Conservation (phyloP, 1,284 basidiomycete genomes). For the Apiotrichum laibachii region DNA sequence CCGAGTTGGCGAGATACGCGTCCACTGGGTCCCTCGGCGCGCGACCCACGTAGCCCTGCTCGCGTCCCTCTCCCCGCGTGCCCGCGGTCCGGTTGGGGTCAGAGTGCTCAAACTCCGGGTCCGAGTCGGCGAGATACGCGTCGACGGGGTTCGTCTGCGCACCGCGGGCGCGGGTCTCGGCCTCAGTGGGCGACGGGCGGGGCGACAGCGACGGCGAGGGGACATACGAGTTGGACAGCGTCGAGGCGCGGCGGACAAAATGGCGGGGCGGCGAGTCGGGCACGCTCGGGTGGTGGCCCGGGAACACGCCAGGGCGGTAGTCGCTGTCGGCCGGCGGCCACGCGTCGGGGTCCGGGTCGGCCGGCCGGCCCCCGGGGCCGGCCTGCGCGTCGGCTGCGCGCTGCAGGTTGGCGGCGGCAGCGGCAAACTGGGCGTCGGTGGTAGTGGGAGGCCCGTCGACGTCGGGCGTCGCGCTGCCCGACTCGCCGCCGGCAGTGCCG, state of each 20-base stretch:
- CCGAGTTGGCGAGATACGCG: too few relatives aligned
- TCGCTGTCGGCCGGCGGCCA: not conserved
- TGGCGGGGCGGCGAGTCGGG: not conserved
- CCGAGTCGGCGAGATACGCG: too few relatives aligned
- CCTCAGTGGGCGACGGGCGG: not conserved
- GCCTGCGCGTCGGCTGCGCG: not conserved
- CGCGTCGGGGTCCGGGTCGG: not conserved
- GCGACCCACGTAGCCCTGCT: too few relatives aligned
- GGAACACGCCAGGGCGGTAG: slow-evolving; percentile 1
- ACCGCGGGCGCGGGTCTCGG: not conserved
- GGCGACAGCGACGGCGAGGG: not conserved
- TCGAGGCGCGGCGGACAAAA: slow-evolving; percentile 1
- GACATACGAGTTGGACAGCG: slow-evolving; percentile 2
- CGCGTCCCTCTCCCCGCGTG: too few relatives aligned
- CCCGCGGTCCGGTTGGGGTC: too few relatives aligned
- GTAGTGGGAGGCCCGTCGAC: not conserved
- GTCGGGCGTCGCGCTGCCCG: too few relatives aligned
- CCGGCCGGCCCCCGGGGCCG: not conserved
- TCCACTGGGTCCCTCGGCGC: too few relatives aligned
- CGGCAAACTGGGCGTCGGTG: not conserved
- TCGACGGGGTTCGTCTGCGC: slow-evolving; percentile 1
- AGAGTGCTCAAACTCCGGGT: too few relatives aligned
- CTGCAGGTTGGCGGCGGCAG: not conserved
- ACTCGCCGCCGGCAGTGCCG: slow-evolving; percentile 10
- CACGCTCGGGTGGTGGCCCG: not conserved